Evolutionary conservation across 306 rosid genomes (phyloP), one percentile per base, ranked within the genome.

Genomic region (Echinosophora koreensis): DNA sequence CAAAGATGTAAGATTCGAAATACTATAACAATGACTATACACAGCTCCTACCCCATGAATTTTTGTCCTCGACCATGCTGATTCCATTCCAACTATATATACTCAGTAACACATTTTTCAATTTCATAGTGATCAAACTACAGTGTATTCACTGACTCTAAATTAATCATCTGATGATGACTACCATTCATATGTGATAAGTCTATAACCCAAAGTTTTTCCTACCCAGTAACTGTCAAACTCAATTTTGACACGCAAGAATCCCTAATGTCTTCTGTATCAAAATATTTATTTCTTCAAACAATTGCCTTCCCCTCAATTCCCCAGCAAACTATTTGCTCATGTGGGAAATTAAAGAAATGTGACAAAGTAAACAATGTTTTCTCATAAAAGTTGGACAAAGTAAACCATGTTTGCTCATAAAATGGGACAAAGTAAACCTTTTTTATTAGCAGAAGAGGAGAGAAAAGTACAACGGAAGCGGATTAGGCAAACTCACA

Each of bases 111-210:
- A 66, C 13, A 56, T 17, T 39, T 14, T 65, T 28, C 37, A 64
- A 76, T 12, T 66, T 76, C 74, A 56, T 2, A 55, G 52, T 77
- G 50, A 77, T 37, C 59, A 55, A 55, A 77, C 56, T 66, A 10
- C 18, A 16, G 18, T 12, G 3, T 68, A 5, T 55, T 66, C 64
- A 77, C 17, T 2, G 37, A 16, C 65, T 32, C 11, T 17, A 22
- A 5, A 14, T 13, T 63, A 64, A 65, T 54, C 65, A 73, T 27
- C 78, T 46, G 46, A 16, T 17, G 17, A 59, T 30, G 37, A 44
- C 37, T 60, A 42, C 59, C 65, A 30, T 16, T 18, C 2, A 1
- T 27, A 50, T 51, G 44, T 52, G 49, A 42, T 8, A 42, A 8
- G 13, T 22, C 66, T 64, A 58, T 7, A 67, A 69, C 38, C 60